These are phyloP conservation scores for Oryza meridionalis DNA, from an alignment of 176 grass and related monocot species.

Conservation along the genomic window DNA sequence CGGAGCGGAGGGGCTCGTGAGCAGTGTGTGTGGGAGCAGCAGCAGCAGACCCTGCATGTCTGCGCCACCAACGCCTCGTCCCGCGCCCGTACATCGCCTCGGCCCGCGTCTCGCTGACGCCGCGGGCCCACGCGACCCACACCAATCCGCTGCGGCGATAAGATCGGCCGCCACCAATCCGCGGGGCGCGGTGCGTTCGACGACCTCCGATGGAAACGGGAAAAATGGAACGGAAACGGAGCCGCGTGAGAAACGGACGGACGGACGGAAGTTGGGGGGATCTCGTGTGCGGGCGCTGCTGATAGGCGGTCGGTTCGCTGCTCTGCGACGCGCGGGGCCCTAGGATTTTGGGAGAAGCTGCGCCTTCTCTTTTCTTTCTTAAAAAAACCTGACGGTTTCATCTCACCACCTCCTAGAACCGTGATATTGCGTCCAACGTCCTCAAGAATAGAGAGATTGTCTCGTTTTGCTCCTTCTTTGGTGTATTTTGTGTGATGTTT, in stretches of 20 bases:
- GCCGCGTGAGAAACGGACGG: not conserved
- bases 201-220: not conserved
- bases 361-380: not conserved
- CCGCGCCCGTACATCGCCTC: no score
- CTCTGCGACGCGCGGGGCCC: not conserved
- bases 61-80: not conserved
- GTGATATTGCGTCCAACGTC: not conserved
- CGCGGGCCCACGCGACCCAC: not conserved
- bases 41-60: not conserved
- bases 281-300: not conserved
- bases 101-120: not conserved
- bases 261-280: no score
- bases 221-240: no score
- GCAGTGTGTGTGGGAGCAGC: not conserved
- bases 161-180: not conserved
- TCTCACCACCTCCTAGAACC: not conserved
- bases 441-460: not conserved
- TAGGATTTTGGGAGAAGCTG: slow-evolving; percentile 14
- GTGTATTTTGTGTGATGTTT: not conserved
- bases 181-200: not conserved
- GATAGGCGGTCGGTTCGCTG: not conserved
- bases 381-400: not conserved
- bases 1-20: not conserved
- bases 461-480: not conserved
- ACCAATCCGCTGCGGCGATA: not conserved